Evolutionary conservation across 1,284 basidiomycete species (phyloP), one percentile per base, ranked within the genome.

Genomic region (Boletus mariae): DNA sequence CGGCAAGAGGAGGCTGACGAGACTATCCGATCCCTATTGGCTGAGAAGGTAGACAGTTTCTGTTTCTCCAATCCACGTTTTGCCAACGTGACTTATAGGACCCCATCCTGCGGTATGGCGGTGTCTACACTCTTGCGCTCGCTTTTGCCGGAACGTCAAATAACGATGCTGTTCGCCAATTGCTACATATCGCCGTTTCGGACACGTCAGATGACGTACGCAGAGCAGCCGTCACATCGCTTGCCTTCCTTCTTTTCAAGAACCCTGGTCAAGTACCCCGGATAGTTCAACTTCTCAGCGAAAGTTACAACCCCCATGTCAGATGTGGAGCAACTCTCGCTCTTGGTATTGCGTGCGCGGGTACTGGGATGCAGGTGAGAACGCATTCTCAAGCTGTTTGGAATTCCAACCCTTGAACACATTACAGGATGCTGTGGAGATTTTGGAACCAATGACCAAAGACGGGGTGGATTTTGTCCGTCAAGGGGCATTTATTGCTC

Each of bases 291-390:
- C 81, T 98, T 13, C 76, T 98, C 52, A 93, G 91, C 60, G 95
- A 98, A 76, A 96, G 93, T 66, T 98, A 98, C 73, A 98, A 98
- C 68, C 94, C 95, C n/a, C 94, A 97, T 67, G 94, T 98, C 28
- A 83, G 95, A 47, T 97, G 94, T 62, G 94, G 94, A 62, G 94
- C 94, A 31, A 96, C 95, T 3, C 80, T 98, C 41, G 94, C 94
- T 28, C 78, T 98, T 12, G 94, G 94, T 63, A 94, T 98, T 60
- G 92, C 94, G 15, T 98, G 94, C 64, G 94, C 95, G 23, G 95
- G 95, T n/a, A 98, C 95, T 23, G 95, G 94, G 54, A 82, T 95
- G 49, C 88, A 91, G 77, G 89, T 90, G 59, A 56, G 52, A 31
- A 32, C 20, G 25, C 20, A 3, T 20, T 34, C 57, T 63, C 13